phyloP scores from a whole-genome alignment of 768 basidiomycete genomes.

The Rhizopogon vinicolor region DNA sequence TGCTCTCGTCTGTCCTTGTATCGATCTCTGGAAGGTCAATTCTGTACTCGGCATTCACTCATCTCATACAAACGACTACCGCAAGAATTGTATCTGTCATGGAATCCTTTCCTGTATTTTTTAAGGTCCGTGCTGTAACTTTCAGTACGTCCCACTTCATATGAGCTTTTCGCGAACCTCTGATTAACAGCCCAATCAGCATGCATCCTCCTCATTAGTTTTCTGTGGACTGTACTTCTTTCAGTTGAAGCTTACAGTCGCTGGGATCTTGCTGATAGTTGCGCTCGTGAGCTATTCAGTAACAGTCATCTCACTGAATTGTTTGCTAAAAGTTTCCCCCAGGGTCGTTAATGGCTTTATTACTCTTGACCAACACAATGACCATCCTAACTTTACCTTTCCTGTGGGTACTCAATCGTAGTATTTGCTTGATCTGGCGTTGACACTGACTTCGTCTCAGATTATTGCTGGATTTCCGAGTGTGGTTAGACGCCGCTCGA shows the following conservation, averaged over 20 bases:
- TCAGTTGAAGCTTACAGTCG: conserved; percentile 41
- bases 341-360: conserved; percentile 43
- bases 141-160: conserved; percentile 19
- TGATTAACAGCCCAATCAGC: conserved; percentile 24
- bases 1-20: conserved; percentile 8
- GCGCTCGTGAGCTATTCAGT: conserved; percentile 38
- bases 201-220: conserved; percentile 36
- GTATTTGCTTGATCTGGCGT: background rate
- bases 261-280: conserved; percentile 39
- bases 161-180: background rate
- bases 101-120: conserved; percentile 27
- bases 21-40: conserved; percentile 17
- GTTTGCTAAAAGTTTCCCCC: background rate
- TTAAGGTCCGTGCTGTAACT: conserved; percentile 22
- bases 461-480: conserved; percentile 41
- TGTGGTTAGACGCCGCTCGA: conserved; percentile 52
- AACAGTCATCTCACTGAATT: background rate
- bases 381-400: conserved; percentile 39
- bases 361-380: conserved; percentile 36
- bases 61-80: no score
- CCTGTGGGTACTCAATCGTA: conserved; percentile 29
- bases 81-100: conserved; percentile 7
- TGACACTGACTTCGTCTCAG: conserved; percentile 21
- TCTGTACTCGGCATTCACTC: background rate
- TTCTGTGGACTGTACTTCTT: conserved; percentile 46